Conservation (phyloP, 257 asterid genomes). For the Plectranthus barbatus region DNA sequence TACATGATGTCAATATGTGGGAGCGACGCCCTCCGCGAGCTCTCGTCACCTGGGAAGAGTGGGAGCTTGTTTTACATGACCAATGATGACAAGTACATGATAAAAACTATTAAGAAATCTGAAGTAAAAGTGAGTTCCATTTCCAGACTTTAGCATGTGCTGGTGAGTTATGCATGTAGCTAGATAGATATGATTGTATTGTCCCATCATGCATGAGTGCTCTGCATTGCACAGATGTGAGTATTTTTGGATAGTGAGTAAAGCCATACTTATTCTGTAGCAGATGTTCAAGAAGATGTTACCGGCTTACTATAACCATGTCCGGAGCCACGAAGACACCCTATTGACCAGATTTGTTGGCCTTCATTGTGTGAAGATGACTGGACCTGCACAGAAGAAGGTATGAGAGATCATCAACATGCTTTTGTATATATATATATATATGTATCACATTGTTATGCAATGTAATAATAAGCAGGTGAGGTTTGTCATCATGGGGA, state of each 20-base stretch:
- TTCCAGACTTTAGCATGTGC: conserved; percentile 7
- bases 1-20: conserved; percentile 97
- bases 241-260: background rate
- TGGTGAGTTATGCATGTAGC: conserved; percentile 4
- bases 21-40: conserved; percentile 87
- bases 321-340: conserved; percentile 65
- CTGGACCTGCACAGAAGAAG: conserved; percentile 87
- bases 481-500: conserved; percentile 91
- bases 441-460: background rate
- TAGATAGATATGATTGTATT: background rate
- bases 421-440: too few relatives aligned
- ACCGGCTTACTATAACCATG: conserved; percentile 81
- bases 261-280: conserved; percentile 7
- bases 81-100: conserved; percentile 85
- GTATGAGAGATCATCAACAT: conserved; percentile 19
- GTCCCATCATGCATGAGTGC: background rate
- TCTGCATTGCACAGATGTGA: background rate
- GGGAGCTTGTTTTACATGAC: conserved; percentile 96
- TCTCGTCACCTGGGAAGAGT: conserved; percentile 95
- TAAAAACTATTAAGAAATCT: conserved; percentile 84
- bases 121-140: conserved; percentile 80
- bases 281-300: conserved; percentile 90
- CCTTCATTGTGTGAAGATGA: conserved; percentile 83
- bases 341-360: conserved; percentile 78
- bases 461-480: conserved; percentile 40